Evolutionary conservation across 371 early-diverging fungal species (phyloP), one percentile per base, ranked within the genome.

Genomic region (Mucor irregularis): DNA sequence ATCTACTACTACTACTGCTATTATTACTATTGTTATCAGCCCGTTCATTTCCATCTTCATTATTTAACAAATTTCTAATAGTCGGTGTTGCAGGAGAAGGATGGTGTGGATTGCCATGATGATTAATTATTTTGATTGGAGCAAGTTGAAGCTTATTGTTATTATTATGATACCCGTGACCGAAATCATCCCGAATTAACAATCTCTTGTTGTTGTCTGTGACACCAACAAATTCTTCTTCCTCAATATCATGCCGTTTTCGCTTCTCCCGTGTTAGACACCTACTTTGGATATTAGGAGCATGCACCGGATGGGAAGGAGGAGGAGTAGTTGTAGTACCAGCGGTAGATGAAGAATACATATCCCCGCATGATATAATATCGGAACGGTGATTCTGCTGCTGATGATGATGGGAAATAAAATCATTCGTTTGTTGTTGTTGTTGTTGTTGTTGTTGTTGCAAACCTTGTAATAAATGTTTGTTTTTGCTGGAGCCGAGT

Each of bases 401-500:
- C 17, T 6, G 35, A 37, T 40, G 19, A 39, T 33, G 46, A 22
- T 46, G 30, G 13, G 17, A 25, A 11, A 24, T n/a, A 14, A 22
- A 13, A 34, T 54, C 11, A 11, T 22, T 14, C 22, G 34, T n/a
- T 54, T 46, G 19, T 28, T 43, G 34, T 39, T 33, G 28, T 34
- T 53, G 21, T 54, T 52, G 37, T 34, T 53, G 35, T 35, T 43
- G 38, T 26, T 22, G 25, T 24, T 53, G 42, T 46, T 35, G 38
- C n/a, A 49, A 43, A 30, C 58, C 38, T 51, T 60, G 53, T 31
- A 62, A 26, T 19, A 62, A 44, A 33, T 62, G 56, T 38, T 62
- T 49, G 46, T 62, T 49, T 51, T 50, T 55, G 30, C 55, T 56
- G 47, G 62, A 49, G 48, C 52, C 56, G 47, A 62, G 52, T 17